Evolutionary conservation across 1,284 basidiomycete species (phyloP), one percentile per base, ranked within the genome.

Genomic region (Xerocomus minutiporus): DNA sequence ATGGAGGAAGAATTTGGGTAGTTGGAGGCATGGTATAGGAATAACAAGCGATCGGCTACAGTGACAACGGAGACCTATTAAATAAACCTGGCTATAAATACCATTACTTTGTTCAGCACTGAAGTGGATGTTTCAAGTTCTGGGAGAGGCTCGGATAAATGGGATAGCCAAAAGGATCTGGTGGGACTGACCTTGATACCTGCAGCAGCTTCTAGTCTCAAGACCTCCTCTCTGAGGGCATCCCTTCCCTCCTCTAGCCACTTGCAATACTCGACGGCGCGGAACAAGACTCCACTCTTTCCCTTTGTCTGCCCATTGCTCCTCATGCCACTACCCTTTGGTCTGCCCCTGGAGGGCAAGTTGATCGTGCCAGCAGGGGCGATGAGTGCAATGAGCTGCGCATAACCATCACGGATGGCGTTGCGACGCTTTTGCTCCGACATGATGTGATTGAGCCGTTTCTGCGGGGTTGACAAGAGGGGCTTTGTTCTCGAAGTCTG

Each of bases 371-470:
- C 84, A 7, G 84, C 81, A 23, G 88, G 86, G 0, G 90, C 84
- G 48, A 93, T 81, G 28, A 93, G 75, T 0, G 83, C 72, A 34
- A 90, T 91, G 40, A 94, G 73, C 63, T 90, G 83, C 12, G 91
- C 86, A 71, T 94, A 94, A 9, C 91, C 92, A 57, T 92, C 87
- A 34, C 91, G 83, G 60, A 94, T 94, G 45, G 91, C 89, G 57
- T 93, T 92, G 2, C 91, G 81, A 2, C 91, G 84, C 68, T 92
- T 93, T 71, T 94, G 92, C 71, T 94, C 91, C 11, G 88, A 91
- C 76, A 92, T 86, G 74, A 94, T 94, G 73, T 94, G 91, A 68
- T 94, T 94, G n/a, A 92, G 82, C 28, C 92, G 83, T 69, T 94
- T 94, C 67, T 94, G 91, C 0, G 89, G 90, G 8, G 84, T 86